Evolutionary conservation across 2,329 filamentous ascomycete species (phyloP), one percentile per base, ranked within the genome.

Genomic region (Coniochaeta prunicola): DNA sequence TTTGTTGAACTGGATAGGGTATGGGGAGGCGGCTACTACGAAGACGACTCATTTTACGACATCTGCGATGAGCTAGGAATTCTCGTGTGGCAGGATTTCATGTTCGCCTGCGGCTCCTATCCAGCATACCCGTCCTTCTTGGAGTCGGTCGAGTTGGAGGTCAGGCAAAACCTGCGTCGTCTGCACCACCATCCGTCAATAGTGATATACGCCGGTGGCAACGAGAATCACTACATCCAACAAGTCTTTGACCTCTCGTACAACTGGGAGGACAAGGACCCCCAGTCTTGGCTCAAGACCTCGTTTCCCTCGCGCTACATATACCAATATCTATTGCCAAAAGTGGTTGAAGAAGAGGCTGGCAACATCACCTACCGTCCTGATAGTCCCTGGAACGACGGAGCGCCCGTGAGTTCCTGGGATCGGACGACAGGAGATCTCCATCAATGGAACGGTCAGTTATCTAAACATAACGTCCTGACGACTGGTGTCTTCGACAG

Each of bases 81-180:
- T 30, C 74, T 96, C 33, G 88, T 94, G 17, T 94, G 91, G 90
- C 89, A 94, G 66, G 91, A 96, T 68, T 94, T 94, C 68, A 85
- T 90, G 77, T 94, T 94, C 69, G 90, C 82, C 19, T 92, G 89
- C 64, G 88, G 87, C 24, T 88, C 88, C 66, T 91, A 91, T 67
- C 90, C 90, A 7, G 81, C 83, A 3, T 85, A 84, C 68, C 80
- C 85, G 0, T 77, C 79, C 13, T 82, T 89, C 53, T 75, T 90
- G n/a, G 72, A 82, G 40, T 88, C 83, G 0, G 82, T 92, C 61
- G 80, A 86, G 60, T 67, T 76, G 26, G 90, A 93, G 71, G 86
- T 87, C 6, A n/a, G n/a, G n/a, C 8, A 40, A n/a, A 40, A 40
- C n/a, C 8, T 40, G 13, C 12, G n/a, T 15, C 36, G 12, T 6